Base-by-base conservation (phyloP, 2,329 filamentous ascomycete species). In the Neopestalotiopsis rosae region DNA sequence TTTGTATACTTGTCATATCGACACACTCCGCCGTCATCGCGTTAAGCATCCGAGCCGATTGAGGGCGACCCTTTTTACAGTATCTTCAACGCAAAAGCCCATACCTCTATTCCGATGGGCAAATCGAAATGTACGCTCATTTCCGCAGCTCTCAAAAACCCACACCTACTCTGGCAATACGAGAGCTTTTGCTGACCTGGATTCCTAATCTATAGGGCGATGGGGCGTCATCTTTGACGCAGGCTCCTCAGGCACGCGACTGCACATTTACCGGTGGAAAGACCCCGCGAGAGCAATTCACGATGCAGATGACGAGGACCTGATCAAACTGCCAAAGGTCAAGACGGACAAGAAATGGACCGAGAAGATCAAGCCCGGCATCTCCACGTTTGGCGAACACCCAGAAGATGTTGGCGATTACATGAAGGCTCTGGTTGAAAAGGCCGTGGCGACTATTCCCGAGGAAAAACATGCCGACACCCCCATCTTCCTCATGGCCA, bases 221-320 rank as follows among this genome's bases (percentile, higher is more conserved):
- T 98, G 97, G 87, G 96, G 95, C 79, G 93, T 98, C 76, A 95
- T 99, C 79, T 89, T 99, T 77, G 96, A 99, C 87, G 96, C 96
- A 79, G 96, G 96, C 75, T 98, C 96, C 81, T 98, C 96, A 81
- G 95, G 96, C 79, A 98, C 95, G 76, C 92, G 96, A 79, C 88
- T 97, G 72, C 94, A 99, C 81, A 90, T 99, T 69, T 99, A 99
- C 83, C 90, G 91, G 81, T 99, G 96, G 96, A 89, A 95, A 77
- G 92, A 97, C 77, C 90, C 91, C 72, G 85, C 89, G 52, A 87
- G 87, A 73, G 91, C 92, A 72, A 84, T 89, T 75, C 86, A 90
- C 70, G 83, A 90, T 67, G 91, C 89, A 45, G 84, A 86, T 59
- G 76, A 83, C 24, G 81, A 89, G 56, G 87, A 92, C 57, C 79